A percentile compares a stretch with the other conserved stretches of the same genome.
These are phyloP conservation scores for Pleurotus pulmonarius DNA, from an alignment of 768 basidiomycete species.

Conservation along the genomic window DNA sequence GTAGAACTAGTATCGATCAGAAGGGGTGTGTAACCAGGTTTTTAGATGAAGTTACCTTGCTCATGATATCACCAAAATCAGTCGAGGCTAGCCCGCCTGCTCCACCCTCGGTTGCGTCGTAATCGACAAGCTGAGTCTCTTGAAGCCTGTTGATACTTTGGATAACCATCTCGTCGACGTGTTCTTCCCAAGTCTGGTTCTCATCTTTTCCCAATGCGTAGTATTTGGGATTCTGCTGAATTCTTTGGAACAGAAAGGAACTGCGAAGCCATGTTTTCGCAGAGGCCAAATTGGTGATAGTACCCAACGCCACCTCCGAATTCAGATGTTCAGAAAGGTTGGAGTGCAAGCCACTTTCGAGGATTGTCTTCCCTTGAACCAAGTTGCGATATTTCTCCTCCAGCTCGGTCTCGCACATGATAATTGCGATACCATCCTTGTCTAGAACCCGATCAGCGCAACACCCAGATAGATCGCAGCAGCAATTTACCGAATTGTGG, in stretches of 20 bases:
- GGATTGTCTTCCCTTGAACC: slow-evolving; percentile 63
- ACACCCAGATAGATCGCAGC: background rate
- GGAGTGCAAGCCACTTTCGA: slow-evolving; percentile 83
- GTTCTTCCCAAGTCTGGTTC: slow-evolving; percentile 63
- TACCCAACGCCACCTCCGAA: slow-evolving; percentile 83
- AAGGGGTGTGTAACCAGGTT: background rate
- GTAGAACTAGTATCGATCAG: slow-evolving; percentile 52
- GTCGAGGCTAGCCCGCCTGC: slow-evolving; percentile 50
- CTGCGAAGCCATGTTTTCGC: slow-evolving; percentile 82
- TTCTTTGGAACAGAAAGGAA: slow-evolving; percentile 85
- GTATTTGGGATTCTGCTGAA: slow-evolving; percentile 77
- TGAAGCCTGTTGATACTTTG: slow-evolving; percentile 60
- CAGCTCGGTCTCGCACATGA: slow-evolving; percentile 73
- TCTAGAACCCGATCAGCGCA: slow-evolving; percentile 39
- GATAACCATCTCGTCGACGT: slow-evolving; percentile 70
- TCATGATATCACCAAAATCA: slow-evolving; percentile 84
- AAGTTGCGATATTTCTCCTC: slow-evolving; percentile 71
- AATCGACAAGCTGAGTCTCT: slow-evolving; percentile 55
- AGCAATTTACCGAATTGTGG: slow-evolving; percentile 75
- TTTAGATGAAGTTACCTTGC: slow-evolving; percentile 49
- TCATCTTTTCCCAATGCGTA: slow-evolving; percentile 63
- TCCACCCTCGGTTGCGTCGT: slow-evolving; percentile 30
- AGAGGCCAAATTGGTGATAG: slow-evolving; percentile 63
- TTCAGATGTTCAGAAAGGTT: slow-evolving; percentile 91
- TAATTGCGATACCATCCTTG: slow-evolving; percentile 78